Evolutionary conservation across 2,329 filamentous ascomycete genomes (phyloP).

Genomic region (Emmonsia crescens): DNA sequence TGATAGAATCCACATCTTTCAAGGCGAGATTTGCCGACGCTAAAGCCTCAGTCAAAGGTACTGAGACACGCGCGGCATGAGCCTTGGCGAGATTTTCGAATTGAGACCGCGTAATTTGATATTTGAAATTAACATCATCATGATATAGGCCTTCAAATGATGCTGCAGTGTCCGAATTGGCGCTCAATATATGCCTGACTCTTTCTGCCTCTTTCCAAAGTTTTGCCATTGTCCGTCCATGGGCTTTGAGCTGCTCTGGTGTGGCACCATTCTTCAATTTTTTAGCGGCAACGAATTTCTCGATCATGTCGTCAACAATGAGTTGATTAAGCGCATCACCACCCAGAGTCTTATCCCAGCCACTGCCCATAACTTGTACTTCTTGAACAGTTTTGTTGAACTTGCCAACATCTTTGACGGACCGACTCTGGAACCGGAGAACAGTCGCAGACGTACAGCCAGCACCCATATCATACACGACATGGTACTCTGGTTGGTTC

Average conservation of each 20-base stretch:
- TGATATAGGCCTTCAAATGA: constrained; percentile 77
- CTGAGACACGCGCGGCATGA: constrained; percentile 57
- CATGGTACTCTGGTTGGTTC: constrained; percentile 76
- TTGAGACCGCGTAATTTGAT: constrained; percentile 67
- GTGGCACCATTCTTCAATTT: constrained; percentile 35
- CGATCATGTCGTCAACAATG: constrained; percentile 80
- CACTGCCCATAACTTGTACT: constrained; percentile 73
- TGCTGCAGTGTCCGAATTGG: constrained; percentile 69
- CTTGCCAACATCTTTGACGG: constrained; percentile 81
- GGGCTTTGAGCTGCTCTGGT: constrained; percentile 44
- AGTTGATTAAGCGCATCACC: constrained; percentile 81
- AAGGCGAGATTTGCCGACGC: constrained; percentile 61
- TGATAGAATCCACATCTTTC: constrained; percentile 72
- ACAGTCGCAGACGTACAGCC: constrained; percentile 87
- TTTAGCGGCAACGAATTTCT: constrained; percentile 61
- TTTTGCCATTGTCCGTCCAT: constrained; percentile 79
- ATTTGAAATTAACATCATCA: constrained; percentile 86
- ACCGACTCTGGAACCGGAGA: constrained; percentile 76
- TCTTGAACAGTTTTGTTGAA: constrained; percentile 97
- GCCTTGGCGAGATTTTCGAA: constrained; percentile 69
- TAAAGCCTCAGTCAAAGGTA: constrained; percentile 63
- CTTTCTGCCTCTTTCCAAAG: constrained; percentile 88
- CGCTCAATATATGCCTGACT: constrained; percentile 78
- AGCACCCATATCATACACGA: constrained; percentile 97
- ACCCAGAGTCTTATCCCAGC: constrained; percentile 82